These are phyloP conservation scores for Tuber indicum DNA, from an alignment of 495 filamentous ascomycete genomes.

Conservation along the genomic window DNA sequence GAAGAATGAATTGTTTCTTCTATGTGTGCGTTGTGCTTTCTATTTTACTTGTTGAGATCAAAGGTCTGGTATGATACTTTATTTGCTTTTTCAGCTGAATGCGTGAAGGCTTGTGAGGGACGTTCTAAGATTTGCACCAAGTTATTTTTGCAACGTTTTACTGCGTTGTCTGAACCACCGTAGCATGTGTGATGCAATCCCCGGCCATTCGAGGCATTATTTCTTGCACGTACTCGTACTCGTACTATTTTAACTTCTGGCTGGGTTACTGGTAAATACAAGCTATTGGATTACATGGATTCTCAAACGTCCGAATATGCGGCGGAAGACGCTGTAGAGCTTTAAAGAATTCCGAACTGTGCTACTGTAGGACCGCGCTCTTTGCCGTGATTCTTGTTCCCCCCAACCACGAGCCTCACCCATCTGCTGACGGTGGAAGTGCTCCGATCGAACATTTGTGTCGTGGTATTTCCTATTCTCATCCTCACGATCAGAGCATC, in stretches of 20 bases:
- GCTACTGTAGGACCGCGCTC: conserved; percentile 62
- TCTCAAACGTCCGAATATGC: neutral
- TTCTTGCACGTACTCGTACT: neutral
- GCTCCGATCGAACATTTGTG: conserved; percentile 40
- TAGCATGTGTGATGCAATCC: neutral
- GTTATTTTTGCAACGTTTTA: conserved; percentile 2
- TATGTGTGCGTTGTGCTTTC: neutral
- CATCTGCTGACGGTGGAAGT: conserved; percentile 43
- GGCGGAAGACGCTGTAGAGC: neutral
- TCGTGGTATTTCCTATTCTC: conserved; percentile 31
- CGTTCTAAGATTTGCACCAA: neutral
- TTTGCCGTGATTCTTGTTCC: conserved; percentile 47
- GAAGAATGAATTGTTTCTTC: neutral
- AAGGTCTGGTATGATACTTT: neutral
- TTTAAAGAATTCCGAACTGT: conserved; percentile 58
- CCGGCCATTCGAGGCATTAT: neutral
- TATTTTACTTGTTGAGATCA: neutral
- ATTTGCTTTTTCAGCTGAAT: conserved; percentile 2
- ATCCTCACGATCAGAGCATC: conserved; percentile 32
- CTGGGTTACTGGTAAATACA: neutral
- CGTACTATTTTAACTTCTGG: neutral
- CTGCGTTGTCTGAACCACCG: neutral
- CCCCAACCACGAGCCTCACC: conserved; percentile 46
- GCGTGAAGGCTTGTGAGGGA: neutral
- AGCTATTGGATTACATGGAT: neutral